phyloP scores from a whole-genome alignment of 805 yeast genomes.

The Scheffersomyces spartinae region DNA sequence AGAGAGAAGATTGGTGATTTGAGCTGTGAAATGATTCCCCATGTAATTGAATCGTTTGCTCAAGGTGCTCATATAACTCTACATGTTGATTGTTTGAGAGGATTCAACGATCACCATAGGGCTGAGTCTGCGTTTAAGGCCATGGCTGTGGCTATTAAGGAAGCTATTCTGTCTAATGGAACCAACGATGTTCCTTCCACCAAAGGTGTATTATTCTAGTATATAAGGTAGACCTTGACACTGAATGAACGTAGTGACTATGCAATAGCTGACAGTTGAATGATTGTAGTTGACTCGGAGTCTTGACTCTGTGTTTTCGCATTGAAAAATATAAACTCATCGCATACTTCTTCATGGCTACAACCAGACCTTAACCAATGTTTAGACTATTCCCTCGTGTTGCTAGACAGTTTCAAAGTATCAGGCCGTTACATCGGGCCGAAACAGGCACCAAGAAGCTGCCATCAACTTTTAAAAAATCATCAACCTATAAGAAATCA shows the following conservation, averaged over 20 bases:
- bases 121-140: slow-evolving; percentile 97
- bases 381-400: background rate
- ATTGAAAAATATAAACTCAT: background rate
- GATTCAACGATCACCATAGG: slow-evolving; percentile 92
- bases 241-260: background rate
- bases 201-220: slow-evolving; percentile 76
- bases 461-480: slow-evolving; percentile 13
- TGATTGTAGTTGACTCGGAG: too few relatives aligned
- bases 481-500: slow-evolving; percentile 12
- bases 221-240: background rate
- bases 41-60: slow-evolving; percentile 88
- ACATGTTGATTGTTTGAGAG: slow-evolving; percentile 91
- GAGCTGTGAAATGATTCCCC: slow-evolving; percentile 96
- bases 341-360: background rate
- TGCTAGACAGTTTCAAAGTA: background rate
- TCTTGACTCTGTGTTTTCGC: too few relatives aligned
- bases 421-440: background rate
- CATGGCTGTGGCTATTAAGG: slow-evolving; percentile 81
- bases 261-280: background rate
- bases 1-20: slow-evolving; percentile 91
- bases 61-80: slow-evolving; percentile 82
- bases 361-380: background rate
- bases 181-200: slow-evolving; percentile 90
- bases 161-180: slow-evolving; percentile 76
- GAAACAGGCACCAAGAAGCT: background rate